Conservation (phyloP, 139 green algal species). For the Marvania coccoides region DNA sequence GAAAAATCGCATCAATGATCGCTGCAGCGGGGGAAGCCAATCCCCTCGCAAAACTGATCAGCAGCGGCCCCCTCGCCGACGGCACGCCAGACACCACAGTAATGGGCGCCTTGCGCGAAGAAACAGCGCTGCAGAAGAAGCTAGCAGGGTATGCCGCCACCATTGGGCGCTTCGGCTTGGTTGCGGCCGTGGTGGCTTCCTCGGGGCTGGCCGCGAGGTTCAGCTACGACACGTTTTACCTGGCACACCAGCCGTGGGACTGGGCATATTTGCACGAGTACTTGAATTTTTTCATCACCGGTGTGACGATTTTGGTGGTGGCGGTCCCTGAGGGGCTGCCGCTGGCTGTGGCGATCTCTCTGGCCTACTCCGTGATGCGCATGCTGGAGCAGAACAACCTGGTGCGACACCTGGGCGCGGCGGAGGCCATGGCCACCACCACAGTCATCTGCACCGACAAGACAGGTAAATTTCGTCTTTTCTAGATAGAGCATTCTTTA, state of each 20-base stretch:
- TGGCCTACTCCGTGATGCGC: constrained; percentile 72
- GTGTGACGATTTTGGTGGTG: constrained; percentile 81
- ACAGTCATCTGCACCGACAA: constrained; percentile 90
- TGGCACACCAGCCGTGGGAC: constrained; percentile 30
- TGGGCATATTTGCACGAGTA: constrained; percentile 52
- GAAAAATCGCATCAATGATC: constrained; percentile 24
- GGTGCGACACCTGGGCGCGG: constrained; percentile 69
- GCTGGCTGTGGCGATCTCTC: constrained; percentile 76
- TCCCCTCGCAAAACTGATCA: background rate
- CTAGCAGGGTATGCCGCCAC: constrained; percentile 57
- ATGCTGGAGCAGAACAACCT: constrained; percentile 65
- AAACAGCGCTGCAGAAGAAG: constrained; percentile 65
- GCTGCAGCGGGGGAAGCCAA: background rate
- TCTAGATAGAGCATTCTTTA: too few species aligned
- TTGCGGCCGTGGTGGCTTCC: constrained; percentile 35
- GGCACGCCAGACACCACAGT: background rate
- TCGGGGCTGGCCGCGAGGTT: constrained; percentile 22
- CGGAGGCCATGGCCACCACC: constrained; percentile 83
- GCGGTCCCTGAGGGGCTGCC: constrained; percentile 85
- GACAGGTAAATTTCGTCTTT: constrained; percentile 44
- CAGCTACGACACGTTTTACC: constrained; percentile 36
- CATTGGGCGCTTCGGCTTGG: constrained; percentile 68
- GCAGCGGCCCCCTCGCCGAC: background rate
- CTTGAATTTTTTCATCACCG: constrained; percentile 64
- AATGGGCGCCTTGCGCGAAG: constrained; percentile 25